Conservation (phyloP, 495 filamentous ascomycete genomes). For the Aeminium ludgeri region DNA sequence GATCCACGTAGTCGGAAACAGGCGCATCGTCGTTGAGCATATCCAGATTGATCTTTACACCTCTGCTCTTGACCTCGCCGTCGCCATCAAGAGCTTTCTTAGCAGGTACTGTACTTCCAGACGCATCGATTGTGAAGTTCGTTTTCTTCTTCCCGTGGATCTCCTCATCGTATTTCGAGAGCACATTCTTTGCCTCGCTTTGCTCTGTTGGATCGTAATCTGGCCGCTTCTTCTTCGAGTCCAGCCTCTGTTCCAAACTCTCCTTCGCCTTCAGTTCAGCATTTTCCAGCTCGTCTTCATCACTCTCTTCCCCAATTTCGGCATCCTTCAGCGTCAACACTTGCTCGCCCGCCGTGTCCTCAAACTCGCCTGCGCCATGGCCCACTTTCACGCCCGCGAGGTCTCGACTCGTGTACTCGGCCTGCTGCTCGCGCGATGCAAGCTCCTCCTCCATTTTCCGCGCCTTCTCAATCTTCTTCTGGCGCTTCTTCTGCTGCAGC, state of each 20-base stretch:
- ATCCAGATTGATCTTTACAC: constrained; percentile 60
- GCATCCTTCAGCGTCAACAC: constrained; percentile 83
- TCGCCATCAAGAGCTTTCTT: constrained; percentile 39
- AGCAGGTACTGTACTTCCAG: constrained; percentile 44
- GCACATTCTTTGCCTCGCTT: constrained; percentile 48
- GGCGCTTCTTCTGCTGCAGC: constrained; percentile 68
- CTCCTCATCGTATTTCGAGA: constrained; percentile 89
- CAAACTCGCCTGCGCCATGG: constrained; percentile 63
- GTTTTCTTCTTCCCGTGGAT: constrained; percentile 86
- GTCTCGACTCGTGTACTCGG: constrained; percentile 63
- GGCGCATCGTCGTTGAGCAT: constrained; percentile 48
- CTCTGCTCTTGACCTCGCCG: constrained; percentile 42
- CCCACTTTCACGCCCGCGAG: constrained; percentile 81
- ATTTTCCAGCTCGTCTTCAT: constrained; percentile 85
- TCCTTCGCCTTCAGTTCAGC: constrained; percentile 62
- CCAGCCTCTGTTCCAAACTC: constrained; percentile 54
- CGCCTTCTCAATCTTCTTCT: constrained; percentile 72
- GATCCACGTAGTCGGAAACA: constrained; percentile 72
- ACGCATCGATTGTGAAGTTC: constrained; percentile 65
- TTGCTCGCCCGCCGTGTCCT: constrained; percentile 52
- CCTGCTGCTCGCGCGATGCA: constrained; percentile 40
- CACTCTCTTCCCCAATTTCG: constrained; percentile 69
- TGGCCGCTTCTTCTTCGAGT: constrained; percentile 82
- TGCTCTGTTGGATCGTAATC: constrained; percentile 71
- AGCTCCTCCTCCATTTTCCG: constrained; percentile 60